Conservation (phyloP, 2,329 filamentous ascomycete species). For the Fusarium sacchari region DNA sequence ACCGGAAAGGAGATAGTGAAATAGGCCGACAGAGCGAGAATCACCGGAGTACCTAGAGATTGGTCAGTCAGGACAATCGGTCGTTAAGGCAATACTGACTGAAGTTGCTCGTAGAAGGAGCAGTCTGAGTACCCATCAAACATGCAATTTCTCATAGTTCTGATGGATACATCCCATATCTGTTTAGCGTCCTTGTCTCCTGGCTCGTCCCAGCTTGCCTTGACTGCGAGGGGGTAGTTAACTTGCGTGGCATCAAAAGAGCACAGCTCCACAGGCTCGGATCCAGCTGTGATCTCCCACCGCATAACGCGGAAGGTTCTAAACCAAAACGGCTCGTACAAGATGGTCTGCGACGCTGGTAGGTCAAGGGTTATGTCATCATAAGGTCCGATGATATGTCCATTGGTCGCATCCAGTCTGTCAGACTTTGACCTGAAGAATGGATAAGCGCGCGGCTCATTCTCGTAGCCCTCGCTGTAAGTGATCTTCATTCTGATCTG, state of each 20-base stretch:
- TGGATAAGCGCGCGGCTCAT: not conserved
- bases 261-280: fast-evolving
- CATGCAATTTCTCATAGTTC: not conserved
- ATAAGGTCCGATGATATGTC: not conserved
- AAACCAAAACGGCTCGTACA: not conserved
- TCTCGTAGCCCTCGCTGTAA: not conserved
- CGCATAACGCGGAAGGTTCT: not conserved
- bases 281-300: not conserved
- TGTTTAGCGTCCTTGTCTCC: not conserved
- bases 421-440: not conserved
- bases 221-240: not conserved
- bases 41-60: not conserved
- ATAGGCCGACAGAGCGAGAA: not conserved
- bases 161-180: not conserved
- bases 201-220: not conserved
- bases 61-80: not conserved
- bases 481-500: not conserved
- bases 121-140: not conserved
- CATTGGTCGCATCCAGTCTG: not conserved
- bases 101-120: slow-evolving; percentile 1
- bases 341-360: not conserved
- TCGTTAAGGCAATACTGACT: fast-evolving
- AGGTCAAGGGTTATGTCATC: not conserved
- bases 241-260: not conserved
- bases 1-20: not conserved